Conservation (phyloP, 371 early-diverging fungal genomes). For the Actinomortierella wolfii region DNA sequence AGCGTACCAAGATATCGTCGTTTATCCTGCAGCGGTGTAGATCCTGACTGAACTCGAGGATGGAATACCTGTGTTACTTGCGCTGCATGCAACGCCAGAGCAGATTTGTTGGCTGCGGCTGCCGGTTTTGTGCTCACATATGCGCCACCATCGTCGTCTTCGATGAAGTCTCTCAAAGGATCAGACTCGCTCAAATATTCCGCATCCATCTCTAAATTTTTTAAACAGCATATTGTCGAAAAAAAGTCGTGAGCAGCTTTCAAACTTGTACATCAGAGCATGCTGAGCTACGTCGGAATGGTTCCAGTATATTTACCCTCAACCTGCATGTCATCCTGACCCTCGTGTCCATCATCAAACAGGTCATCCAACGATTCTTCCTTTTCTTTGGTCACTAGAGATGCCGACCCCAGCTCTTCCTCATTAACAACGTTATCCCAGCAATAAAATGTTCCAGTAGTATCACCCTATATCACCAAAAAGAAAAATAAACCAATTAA, state of each 20-base stretch:
- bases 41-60: conserved; percentile 57
- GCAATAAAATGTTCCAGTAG: conserved; percentile 13
- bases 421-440: conserved; percentile 23
- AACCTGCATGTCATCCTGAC: too few species aligned
- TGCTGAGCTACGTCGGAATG: too few species aligned
- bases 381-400: conserved; percentile 16
- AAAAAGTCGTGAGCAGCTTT: too few species aligned
- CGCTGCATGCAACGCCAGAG: not conserved
- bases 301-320: too few species aligned
- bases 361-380: conserved; percentile 28
- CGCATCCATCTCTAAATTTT: conserved; percentile 21
- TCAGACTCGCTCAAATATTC: conserved; percentile 33
- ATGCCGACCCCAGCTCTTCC: conserved; percentile 12
- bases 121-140: conserved; percentile 49
- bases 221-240: too few species aligned
- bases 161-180: conserved; percentile 68
- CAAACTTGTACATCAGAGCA: too few species aligned
- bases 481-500: not conserved
- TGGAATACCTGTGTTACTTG: conserved; percentile 20
- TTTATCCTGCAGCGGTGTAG: conserved; percentile 61
- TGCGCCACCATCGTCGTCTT: conserved; percentile 86
- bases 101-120: conserved; percentile 9
- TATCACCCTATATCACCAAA: conserved; percentile 13
- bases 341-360: conserved; percentile 22
- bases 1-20: conserved; percentile 68